Percentiles rank a stretch among this genome's conserved stretches.
These are phyloP conservation scores for Populus tomentosa DNA, from an alignment of 441 rosid genomes.

Conservation along the genomic window DNA sequence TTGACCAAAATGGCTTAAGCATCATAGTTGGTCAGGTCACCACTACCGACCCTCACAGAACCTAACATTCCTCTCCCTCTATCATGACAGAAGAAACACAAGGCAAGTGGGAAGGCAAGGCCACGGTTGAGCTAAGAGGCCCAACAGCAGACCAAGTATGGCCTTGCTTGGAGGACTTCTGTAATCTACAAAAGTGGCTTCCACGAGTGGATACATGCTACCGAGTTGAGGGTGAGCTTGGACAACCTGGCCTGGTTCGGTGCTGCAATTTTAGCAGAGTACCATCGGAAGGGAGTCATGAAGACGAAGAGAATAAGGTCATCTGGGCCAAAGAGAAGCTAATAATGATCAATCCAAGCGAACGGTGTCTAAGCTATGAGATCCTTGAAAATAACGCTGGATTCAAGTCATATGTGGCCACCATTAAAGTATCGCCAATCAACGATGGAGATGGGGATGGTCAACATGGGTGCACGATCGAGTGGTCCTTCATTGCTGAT, in stretches of 20 bases:
- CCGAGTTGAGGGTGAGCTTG: constrained; percentile 42
- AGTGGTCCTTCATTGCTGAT: constrained; percentile 55
- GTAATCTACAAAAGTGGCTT: constrained; percentile 44
- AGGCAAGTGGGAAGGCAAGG: constrained; percentile 33
- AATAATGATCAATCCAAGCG: constrained; percentile 35
- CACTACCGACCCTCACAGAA: too few species aligned
- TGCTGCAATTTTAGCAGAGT: constrained; percentile 26
- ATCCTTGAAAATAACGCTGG: constrained; percentile 42
- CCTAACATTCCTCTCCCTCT: neutral
- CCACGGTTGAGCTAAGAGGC: constrained; percentile 30
- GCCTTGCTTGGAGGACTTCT: constrained; percentile 48
- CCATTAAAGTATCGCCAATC: constrained; percentile 27
- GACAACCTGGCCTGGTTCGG: constrained; percentile 47
- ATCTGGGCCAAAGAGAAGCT: constrained; percentile 55
- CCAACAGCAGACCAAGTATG: constrained; percentile 40
- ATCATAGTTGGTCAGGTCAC: too few species aligned
- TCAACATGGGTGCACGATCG: constrained; percentile 36
- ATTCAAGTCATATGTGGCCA: constrained; percentile 39
- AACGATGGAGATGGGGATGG: constrained; percentile 14
- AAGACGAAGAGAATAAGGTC: neutral
- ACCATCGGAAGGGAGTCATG: neutral
- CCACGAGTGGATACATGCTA: constrained; percentile 39
- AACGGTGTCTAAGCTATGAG: constrained; percentile 45
- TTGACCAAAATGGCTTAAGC: too few species aligned
- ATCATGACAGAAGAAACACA: neutral